Evolutionary conservation across 805 yeast species (phyloP), one percentile per base, ranked within the genome.

Genomic region (Zygosaccharomyces kombuchaensis): DNA sequence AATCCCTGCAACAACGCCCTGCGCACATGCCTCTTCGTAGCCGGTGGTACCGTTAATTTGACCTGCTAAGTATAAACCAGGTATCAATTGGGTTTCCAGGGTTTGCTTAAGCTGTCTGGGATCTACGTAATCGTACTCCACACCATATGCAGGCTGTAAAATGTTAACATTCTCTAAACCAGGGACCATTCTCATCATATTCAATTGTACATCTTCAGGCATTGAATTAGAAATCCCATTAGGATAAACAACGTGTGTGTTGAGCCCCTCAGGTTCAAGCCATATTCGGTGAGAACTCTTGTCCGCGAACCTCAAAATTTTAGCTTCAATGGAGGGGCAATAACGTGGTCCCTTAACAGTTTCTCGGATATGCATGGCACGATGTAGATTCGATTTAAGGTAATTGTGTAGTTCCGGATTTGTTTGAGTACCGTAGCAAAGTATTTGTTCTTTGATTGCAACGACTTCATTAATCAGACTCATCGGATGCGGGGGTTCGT

Each of bases 1-100:
- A 32, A 90, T 82, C 8, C 99, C 99, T 1, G 99, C 99, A 36
- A 93, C 69, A 44, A 88, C 74, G 1, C 99, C 99, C 60, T 93
- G 99, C 0, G 98, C 85, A 2, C 96, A 96, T 0, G 99, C 99
- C 63, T 93, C 99, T 68, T 93, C 99, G 58, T 93, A 93, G 0
- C 99, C 99, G 0, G 99, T 93, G 0, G 99, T 93, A 27, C 99
- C 99, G 60, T 93, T 93, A 34, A 93, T 93, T 65, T 93, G 99
- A 1, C 99, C 99, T 0, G 99, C 99, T 36, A 93, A 70, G 62
- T 69, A 93, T 30, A 93, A 66, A 0, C 97, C 97, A 9, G 74
- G 67, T 2, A 93, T 80, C 3, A 76, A 65, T 57, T 87, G 89
- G 0, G 98, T 87, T 59, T 91, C 96, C 38, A 93, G 66, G 0